Evolutionary conservation across 768 basidiomycete species (phyloP), one percentile per base, ranked within the genome.

Genomic region (Suillus subaureus): DNA sequence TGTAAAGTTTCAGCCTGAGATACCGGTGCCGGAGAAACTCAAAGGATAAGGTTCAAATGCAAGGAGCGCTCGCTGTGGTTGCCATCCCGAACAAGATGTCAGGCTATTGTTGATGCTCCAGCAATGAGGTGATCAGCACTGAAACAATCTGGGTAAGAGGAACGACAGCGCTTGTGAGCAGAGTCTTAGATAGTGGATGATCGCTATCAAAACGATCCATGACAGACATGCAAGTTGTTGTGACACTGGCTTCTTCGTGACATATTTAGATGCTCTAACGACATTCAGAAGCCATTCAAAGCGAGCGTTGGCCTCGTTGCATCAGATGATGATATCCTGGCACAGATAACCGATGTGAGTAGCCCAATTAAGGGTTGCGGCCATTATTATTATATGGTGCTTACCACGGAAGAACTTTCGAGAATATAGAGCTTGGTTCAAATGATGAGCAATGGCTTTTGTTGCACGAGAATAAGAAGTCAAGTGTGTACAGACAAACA

Each of bases 71-170:
- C 57, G 11, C 39, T 28, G 26, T 23, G 26, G 18, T 13, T 21
- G 6, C 57, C 39, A 21, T 42, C 26, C 21, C 58, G 26, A 2
- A 42, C 5, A 12, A 21, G 21, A 54, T 21, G 9, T 21, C 57
- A 40, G 18, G 39, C 3, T 15, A 26, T 18, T 18, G 16, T 26
- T 39, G 37, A 40, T 16, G 39, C 37, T 28, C 23, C 28, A 16
- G 57, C 57, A 39, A 55, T 7, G 58, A 60, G 58, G 58, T 42
- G 58, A 60, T 60, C 58, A 31, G 18, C 26, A 42, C 6, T 28
- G 58, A 7, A 11, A 9, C 15, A 21, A 28, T 18, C 3, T 40
- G 57, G 39, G 26, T 13, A 28, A 40, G 26, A 28, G 3, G 2
- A 28, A 42, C 15, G 26, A 28, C 58, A 26, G 39, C 6, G 26